Percentiles rank a stretch among this genome's conserved stretches.
These are phyloP conservation scores for Xylaria hypoxylon DNA, from an alignment of 2,329 filamentous ascomycete genomes.

Conservation along the genomic window DNA sequence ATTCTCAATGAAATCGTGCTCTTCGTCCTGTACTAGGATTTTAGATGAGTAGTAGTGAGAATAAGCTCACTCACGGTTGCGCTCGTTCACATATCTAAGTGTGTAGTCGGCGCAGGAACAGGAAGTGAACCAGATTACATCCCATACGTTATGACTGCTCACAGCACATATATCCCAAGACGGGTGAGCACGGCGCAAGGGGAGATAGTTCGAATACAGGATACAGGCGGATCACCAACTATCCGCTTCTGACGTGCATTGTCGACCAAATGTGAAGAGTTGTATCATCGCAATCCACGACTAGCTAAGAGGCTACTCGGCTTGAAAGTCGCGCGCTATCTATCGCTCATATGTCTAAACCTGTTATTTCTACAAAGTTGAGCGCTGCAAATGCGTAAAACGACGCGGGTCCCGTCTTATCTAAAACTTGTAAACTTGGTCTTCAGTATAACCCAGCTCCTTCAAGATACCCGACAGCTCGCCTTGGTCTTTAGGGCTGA, in stretches of 20 bases:
- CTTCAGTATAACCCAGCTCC: conserved; percentile 84
- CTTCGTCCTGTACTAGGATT: neutral
- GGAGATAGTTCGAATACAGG: neutral
- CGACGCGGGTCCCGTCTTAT: conserved; percentile 6
- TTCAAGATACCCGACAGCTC: conserved; percentile 85
- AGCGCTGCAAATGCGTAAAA: neutral
- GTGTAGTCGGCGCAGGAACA: neutral
- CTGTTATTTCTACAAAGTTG: conserved; percentile 28
- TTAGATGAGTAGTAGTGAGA: neutral
- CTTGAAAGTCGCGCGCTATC: conserved; percentile 19
- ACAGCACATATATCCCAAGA: neutral
- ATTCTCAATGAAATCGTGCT: neutral
- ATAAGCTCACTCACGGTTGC: neutral
- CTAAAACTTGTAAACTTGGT: conserved; percentile 97
- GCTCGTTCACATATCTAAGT: neutral
- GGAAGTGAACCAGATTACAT: neutral
- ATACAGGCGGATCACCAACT: conserved; percentile 7
- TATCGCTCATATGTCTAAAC: conserved; percentile 26
- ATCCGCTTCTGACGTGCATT: neutral
- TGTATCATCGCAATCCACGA: neutral
- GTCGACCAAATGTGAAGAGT: conserved; percentile 1
- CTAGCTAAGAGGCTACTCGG: neutral
- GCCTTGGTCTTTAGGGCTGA: conserved; percentile 92
- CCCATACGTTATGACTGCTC: neutral
- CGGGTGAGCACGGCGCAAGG: neutral